Conservation (phyloP, 768 basidiomycete species). For the Amyloporia xantha region DNA sequence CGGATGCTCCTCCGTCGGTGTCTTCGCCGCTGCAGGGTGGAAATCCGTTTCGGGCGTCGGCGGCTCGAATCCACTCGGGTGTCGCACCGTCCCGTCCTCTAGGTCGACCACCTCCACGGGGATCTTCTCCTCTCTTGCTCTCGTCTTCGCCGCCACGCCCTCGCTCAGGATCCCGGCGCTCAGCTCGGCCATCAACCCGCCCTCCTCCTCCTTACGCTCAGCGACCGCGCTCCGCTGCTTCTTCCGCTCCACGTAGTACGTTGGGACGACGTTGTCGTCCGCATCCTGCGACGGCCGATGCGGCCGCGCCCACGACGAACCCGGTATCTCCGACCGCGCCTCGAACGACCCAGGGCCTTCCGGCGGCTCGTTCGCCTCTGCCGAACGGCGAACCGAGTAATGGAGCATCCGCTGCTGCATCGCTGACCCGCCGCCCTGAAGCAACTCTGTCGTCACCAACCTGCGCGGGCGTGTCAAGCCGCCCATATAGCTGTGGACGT, state of each 20-base stretch:
- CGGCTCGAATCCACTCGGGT: conserved; percentile 38
- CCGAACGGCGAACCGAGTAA: conserved; percentile 1
- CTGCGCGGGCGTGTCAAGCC: conserved; percentile 32
- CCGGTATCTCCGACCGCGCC: conserved; percentile 15
- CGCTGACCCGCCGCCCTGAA: not conserved
- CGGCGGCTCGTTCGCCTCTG: not conserved
- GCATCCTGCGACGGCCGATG: conserved; percentile 23
- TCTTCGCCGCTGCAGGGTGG: conserved; percentile 20
- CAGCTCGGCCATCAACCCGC: conserved; percentile 23
- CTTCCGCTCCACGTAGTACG: conserved; percentile 24
- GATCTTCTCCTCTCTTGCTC: conserved; percentile 29
- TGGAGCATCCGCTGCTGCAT: conserved; percentile 14
- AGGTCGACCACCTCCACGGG: conserved; percentile 33
- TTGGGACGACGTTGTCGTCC: conserved; percentile 22
- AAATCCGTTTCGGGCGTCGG: conserved; percentile 35
- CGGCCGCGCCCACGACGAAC: conserved; percentile 19
- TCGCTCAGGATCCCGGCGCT: conserved; percentile 24
- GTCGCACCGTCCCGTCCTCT: conserved; percentile 31
- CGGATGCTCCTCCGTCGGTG: conserved; percentile 15
- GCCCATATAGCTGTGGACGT: conserved; percentile 27
- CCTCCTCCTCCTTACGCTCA: conserved; percentile 23
- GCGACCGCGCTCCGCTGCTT: conserved; percentile 19
- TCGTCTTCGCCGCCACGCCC: conserved; percentile 22
- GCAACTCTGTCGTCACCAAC: conserved; percentile 5
- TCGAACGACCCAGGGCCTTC: conserved; percentile 10